A percentile compares a stretch with the other conserved stretches of the same genome.
Evolutionary conservation across 139 green algal genomes (phyloP).

Genomic region (Mesotaenium endlicherianum): DNA sequence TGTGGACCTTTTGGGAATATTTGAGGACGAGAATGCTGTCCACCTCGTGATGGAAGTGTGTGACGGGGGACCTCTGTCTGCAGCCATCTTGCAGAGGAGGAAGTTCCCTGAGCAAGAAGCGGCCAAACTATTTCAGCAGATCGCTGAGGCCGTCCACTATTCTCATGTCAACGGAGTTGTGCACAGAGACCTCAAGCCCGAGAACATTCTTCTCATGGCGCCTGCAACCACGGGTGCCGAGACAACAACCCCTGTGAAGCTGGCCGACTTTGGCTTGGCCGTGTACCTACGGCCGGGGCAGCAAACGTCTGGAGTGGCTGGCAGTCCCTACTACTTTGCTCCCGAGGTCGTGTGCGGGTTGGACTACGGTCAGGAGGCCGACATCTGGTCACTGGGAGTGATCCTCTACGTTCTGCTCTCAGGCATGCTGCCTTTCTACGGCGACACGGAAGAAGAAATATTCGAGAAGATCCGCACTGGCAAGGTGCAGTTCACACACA

Average conservation of each 20-base stretch:
- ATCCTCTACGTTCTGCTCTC: constrained; percentile 20
- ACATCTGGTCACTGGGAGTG: constrained; percentile 16
- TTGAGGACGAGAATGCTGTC: constrained; percentile 6
- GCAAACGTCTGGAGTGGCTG: not conserved
- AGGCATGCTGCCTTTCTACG: not conserved
- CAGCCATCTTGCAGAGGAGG: constrained; percentile 77
- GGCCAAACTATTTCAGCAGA: constrained; percentile 19
- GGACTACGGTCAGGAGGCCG: not conserved
- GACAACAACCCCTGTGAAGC: not conserved
- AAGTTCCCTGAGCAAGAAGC: not conserved
- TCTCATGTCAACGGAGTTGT: constrained; percentile 74
- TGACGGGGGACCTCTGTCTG: constrained; percentile 93
- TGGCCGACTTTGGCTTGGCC: not conserved
- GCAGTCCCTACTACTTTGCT: constrained; percentile 11
- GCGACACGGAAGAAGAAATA: not conserved
- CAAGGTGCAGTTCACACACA: not conserved
- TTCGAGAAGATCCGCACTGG: not conserved
- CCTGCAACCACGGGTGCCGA: too few relatives aligned
- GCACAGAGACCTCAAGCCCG: constrained; percentile 74
- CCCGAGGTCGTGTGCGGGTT: constrained; percentile 5
- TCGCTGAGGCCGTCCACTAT: constrained; percentile 56
- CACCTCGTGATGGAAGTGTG: constrained; percentile 78
- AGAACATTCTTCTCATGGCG: constrained; percentile 19
- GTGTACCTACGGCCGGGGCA: not conserved
- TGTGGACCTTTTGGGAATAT: constrained; percentile 44